These are phyloP conservation scores for Poa annua DNA, from an alignment of 176 grass and related monocot genomes.

Conservation along the genomic window DNA sequence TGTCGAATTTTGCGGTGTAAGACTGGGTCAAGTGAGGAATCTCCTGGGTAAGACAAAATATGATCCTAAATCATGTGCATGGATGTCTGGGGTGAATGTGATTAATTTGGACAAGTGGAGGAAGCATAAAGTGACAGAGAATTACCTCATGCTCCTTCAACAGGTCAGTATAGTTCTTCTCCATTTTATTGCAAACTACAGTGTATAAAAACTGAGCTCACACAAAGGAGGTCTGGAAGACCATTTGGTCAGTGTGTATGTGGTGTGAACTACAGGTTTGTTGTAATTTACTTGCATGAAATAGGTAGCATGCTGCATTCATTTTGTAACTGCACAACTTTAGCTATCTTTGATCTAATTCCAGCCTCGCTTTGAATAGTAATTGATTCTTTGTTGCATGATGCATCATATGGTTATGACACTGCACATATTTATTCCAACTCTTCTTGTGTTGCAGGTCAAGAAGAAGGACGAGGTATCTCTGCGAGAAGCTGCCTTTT, in stretches of 20 bases:
- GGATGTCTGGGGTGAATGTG: constrained; percentile 93
- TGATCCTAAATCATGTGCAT: constrained; percentile 83
- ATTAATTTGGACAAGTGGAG: constrained; percentile 96
- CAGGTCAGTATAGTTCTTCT: constrained; percentile 52
- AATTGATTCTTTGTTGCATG: background rate
- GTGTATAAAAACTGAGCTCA: background rate
- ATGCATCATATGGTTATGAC: constrained; percentile 20
- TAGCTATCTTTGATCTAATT: constrained; percentile 26
- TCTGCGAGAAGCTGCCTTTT: constrained; percentile 68
- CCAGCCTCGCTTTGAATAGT: background rate
- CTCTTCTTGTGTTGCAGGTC: constrained; percentile 58
- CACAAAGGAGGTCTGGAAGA: background rate
- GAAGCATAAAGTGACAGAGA: constrained; percentile 72
- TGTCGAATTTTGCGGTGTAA: constrained; percentile 68
- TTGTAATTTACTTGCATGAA: background rate
- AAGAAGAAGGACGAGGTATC: constrained; percentile 54
- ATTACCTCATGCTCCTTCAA: constrained; percentile 69
- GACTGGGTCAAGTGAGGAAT: constrained; percentile 68
- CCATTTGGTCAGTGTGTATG: background rate
- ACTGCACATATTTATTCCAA: constrained; percentile 32
- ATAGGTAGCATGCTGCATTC: background rate
- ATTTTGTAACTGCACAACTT: background rate
- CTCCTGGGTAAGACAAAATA: constrained; percentile 66
- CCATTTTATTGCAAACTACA: constrained; percentile 13
- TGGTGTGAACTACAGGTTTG: background rate